Conservation (phyloP, 1,139 yeast species). For the Arxiozyma heterogenica region DNA sequence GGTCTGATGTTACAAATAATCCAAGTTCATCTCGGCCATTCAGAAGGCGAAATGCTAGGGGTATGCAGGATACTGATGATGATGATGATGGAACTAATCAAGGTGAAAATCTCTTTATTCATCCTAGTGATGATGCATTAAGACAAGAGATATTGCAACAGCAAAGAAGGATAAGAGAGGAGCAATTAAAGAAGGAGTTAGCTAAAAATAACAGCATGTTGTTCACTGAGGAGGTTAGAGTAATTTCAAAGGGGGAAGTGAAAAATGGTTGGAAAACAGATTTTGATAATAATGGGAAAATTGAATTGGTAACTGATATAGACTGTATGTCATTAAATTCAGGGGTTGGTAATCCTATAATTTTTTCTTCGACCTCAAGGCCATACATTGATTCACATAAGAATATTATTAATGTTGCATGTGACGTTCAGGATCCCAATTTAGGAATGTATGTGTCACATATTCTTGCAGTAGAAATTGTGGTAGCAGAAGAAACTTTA, state of each 20-base stretch:
- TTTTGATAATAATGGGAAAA: slow-evolving; percentile 61
- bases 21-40: background rate
- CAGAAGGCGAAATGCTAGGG: slow-evolving; percentile 3
- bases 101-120: slow-evolving; percentile 23
- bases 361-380: slow-evolving; percentile 28
- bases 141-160: slow-evolving; percentile 29
- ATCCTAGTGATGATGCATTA: slow-evolving; percentile 36
- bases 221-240: slow-evolving; percentile 62
- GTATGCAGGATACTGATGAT: slow-evolving; percentile 15
- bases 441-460: slow-evolving; percentile 72
- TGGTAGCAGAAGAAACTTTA: slow-evolving; percentile 83
- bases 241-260: slow-evolving; percentile 69
- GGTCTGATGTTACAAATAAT: background rate
- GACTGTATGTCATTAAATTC: slow-evolving; percentile 49
- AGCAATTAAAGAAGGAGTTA: slow-evolving; percentile 25
- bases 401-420: slow-evolving; percentile 50
- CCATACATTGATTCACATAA: slow-evolving; percentile 21
- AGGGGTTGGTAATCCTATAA: slow-evolving; percentile 39
- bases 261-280: slow-evolving; percentile 94
- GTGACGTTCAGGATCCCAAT: slow-evolving; percentile 76
- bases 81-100: slow-evolving; percentile 16
- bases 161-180: slow-evolving; percentile 29
- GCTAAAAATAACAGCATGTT: slow-evolving; percentile 35
- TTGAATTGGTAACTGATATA: slow-evolving; percentile 68
- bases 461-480: slow-evolving; percentile 68